Conservation (phyloP, 352 stramenopile genomes). For the Globisporangium emineosum region DNA sequence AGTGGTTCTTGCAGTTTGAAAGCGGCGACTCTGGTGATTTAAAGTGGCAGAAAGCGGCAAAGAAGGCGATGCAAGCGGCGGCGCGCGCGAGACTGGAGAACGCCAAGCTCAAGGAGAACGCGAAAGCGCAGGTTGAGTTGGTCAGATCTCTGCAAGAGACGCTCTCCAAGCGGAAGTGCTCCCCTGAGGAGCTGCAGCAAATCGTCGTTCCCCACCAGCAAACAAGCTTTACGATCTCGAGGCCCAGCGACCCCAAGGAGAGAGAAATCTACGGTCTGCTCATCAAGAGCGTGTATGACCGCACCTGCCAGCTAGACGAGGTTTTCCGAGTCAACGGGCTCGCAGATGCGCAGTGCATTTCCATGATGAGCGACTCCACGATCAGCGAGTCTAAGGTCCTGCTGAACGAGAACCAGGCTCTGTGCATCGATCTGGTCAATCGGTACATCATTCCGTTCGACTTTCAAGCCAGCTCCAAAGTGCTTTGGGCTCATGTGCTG, state of each 20-base stretch:
- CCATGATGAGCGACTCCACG: background rate
- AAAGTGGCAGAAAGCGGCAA: slow-evolving; percentile 33
- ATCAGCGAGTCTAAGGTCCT: slow-evolving; percentile 22
- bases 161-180: slow-evolving; percentile 23
- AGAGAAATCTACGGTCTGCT: slow-evolving; percentile 26
- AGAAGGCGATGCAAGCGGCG: slow-evolving; percentile 32
- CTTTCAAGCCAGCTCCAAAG: slow-evolving; percentile 16
- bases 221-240: background rate
- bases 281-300: slow-evolving; percentile 17
- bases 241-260: slow-evolving; percentile 17
- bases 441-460: slow-evolving; percentile 9
- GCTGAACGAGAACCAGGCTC: slow-evolving; percentile 32
- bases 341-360: slow-evolving; percentile 18
- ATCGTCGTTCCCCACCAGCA: background rate
- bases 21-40: background rate
- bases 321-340: slow-evolving; percentile 20
- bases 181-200: slow-evolving; percentile 21
- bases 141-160: slow-evolving; percentile 37
- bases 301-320: slow-evolving; percentile 13
- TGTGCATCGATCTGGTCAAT: slow-evolving; percentile 26
- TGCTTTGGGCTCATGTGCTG: slow-evolving; percentile 29
- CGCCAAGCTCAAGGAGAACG: slow-evolving; percentile 34
- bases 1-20: background rate
- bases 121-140: slow-evolving; percentile 38
- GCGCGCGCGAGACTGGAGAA: slow-evolving; percentile 39